Evolutionary conservation across 78 protist genomes (phyloP), one percentile per base, ranked within the genome.

Genomic region (Trichosphaerium sp.): DNA sequence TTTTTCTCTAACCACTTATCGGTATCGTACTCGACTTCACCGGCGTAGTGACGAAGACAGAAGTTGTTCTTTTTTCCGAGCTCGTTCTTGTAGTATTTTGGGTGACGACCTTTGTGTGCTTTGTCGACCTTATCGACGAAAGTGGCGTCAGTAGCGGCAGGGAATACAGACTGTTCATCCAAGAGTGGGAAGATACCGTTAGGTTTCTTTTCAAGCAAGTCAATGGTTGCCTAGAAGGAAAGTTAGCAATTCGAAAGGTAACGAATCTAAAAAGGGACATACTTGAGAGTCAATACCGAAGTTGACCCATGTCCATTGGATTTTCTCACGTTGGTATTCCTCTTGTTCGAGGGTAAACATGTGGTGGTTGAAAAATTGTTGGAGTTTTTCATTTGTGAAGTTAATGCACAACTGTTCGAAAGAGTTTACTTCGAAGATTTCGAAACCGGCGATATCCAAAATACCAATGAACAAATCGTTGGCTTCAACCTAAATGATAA

Each of bases 381-480:
- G 99, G 64, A 95, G 87, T 75, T 77, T 91, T 77, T 95, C 99
- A 77, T 95, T 95, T 75, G 97, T 93, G 77, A 65, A 89, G 82
- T 95, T 95, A 88, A n/a, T n/a, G n/a, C n/a, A n/a, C 12, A 94
- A 69, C 82, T 94, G 98, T 77, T 94, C 98, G 68, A 93, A 94
- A 10, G 61, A 25, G 83, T 88, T 92, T 80, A 47, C 42, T 82
- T 75, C 66, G 85, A 91, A 91, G 75, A 91, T 89, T 68, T 91
- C 93, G 60, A 90, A 90, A 42, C 95, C 95, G 25, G 90, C 82
- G 44, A 90, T 90, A 67, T 90, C 95, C 32, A 90, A 68, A 32
- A 86, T 80, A 68, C 95, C 95, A 38, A 90, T 87, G 75, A 73
- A 89, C 59, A 64, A 57, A 29, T 2, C 7, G 25, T 69, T 12